phyloP scores from a whole-genome alignment of 257 asterid genomes.

The Capsicum rhomboideum region DNA sequence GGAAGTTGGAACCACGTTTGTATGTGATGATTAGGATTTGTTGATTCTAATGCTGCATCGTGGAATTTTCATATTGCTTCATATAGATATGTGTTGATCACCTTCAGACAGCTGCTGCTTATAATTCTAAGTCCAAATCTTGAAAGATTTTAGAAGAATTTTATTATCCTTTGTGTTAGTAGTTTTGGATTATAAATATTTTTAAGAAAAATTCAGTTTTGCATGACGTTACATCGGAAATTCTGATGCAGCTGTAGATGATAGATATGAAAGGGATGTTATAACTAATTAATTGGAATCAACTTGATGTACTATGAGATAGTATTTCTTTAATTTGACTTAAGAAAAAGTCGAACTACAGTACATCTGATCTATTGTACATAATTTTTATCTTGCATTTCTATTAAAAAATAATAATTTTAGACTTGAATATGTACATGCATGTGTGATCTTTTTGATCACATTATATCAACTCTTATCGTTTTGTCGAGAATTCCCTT shows the following conservation, averaged over 20 bases:
- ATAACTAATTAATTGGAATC: neutral
- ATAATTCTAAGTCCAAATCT: neutral
- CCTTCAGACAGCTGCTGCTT: neutral
- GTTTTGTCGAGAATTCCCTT: neutral
- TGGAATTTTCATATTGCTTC: neutral
- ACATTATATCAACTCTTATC: neutral
- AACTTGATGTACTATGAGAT: neutral
- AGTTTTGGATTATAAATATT: neutral
- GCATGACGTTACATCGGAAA: neutral
- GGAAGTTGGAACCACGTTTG: slow-evolving; percentile 23
- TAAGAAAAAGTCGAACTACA: neutral
- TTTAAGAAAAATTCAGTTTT: neutral
- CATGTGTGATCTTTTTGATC: neutral
- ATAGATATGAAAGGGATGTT: neutral
- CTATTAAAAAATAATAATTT: neutral
- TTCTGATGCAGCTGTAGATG: neutral
- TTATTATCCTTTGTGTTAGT: neutral
- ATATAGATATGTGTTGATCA: neutral
- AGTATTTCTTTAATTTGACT: neutral
- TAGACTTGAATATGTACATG: neutral
- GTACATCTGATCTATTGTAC: neutral
- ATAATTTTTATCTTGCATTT: neutral
- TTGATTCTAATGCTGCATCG: slow-evolving; percentile 1
- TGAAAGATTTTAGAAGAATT: neutral
- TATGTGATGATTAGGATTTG: neutral